phyloP scores from a whole-genome alignment of 2,329 filamentous ascomycete genomes.

The Metarhizium rileyi region DNA sequence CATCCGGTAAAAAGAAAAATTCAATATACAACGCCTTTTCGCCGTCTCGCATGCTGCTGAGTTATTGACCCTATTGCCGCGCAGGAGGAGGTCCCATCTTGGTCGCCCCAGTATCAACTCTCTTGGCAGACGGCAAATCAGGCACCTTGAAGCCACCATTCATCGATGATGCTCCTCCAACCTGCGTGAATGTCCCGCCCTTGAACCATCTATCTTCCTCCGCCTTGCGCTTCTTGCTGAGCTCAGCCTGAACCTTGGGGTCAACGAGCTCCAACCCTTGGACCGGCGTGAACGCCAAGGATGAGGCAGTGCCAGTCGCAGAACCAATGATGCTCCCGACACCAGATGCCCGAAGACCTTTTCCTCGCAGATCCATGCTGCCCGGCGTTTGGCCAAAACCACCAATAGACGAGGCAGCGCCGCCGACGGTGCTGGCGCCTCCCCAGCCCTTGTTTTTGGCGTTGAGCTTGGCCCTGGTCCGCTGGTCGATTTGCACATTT shows the following conservation, averaged over 20 bases:
- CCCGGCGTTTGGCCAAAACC: constrained; percentile 57
- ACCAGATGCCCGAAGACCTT: constrained; percentile 71
- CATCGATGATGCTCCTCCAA: constrained; percentile 43
- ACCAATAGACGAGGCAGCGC: constrained; percentile 71
- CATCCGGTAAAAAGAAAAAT: background rate
- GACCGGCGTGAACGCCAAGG: constrained; percentile 85
- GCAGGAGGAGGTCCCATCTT: constrained; percentile 28
- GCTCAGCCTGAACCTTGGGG: constrained; percentile 79
- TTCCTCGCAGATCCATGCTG: constrained; percentile 62
- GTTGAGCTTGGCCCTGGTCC: constrained; percentile 84
- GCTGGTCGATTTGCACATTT: constrained; percentile 79
- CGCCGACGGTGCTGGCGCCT: constrained; percentile 52
- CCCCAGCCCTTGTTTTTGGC: constrained; percentile 98
- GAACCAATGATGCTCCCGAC: constrained; percentile 61
- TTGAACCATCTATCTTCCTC: constrained; percentile 97
- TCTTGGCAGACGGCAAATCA: constrained; percentile 63
- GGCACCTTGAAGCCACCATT: constrained; percentile 73
- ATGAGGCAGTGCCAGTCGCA: constrained; percentile 66
- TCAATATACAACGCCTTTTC: background rate
- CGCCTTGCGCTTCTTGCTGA: constrained; percentile 82
- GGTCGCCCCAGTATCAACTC: constrained; percentile 33
- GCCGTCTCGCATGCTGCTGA: background rate
- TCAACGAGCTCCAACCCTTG: constrained; percentile 94
- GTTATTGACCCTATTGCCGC: background rate
- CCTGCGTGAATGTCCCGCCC: constrained; percentile 90